Evolutionary conservation across 257 asterid species (phyloP), one percentile per base, ranked within the genome.

Genomic region (Nemophila menziesii): DNA sequence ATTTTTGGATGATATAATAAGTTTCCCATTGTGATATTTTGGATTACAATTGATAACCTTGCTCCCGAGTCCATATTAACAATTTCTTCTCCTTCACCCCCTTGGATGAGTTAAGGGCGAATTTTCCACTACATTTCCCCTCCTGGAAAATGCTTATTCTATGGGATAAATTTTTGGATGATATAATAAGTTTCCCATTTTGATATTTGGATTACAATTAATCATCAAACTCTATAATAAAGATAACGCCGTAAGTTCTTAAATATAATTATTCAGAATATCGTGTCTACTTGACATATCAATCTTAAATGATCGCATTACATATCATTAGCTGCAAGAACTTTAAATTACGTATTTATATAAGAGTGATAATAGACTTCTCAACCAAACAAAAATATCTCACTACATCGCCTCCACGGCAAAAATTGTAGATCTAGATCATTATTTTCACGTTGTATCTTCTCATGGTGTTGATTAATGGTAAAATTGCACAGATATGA

Each of bases 241-340:
- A 44, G 99, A 96, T 22, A 92, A 81, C 43, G 85, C 71, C 16
- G 85, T 82, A 33, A 85, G 81, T 68, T 90, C 99, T 39, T 90
- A 94, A 5, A 85, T 81, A 56, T 72, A 71, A 36, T 74, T 64
- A 48, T 89, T 57, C 33, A 90, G 70, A 47, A 74, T 76, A 64
- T 22, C 5, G 93, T 70, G 48, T 85, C 96, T 15, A 77, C 80
- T 26, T 48, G 76, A 49, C 94, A 79, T 55, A 90, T 81, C 11
- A 89, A 71, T 61, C 79, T 94, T 33, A 90, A 59, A 63, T 85
- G 96, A 59, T 81, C 78, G 61, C 99, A 90, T 39, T 79, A 92
- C n/a, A 90, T 65, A 74, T 90, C 93, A 45, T 90, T 90, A 44
- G 93, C 96, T 14, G 94, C 94, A 49, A 90, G 92, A 5, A 90